Percentiles rank a stretch among this genome's conserved stretches.
phyloP scores from a whole-genome alignment of 352 stramenopile species.

The Phytophthora syringae region DNA sequence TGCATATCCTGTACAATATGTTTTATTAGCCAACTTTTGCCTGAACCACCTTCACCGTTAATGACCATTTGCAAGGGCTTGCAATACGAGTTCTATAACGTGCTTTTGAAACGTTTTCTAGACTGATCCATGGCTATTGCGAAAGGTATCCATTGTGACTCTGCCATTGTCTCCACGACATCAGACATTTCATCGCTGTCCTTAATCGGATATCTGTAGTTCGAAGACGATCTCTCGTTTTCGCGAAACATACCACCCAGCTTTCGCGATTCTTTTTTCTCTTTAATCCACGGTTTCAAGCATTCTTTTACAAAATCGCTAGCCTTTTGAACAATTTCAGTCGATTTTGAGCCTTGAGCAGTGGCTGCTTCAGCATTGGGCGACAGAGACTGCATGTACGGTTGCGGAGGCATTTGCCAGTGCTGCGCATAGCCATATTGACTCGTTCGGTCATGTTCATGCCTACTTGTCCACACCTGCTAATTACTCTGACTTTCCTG shows the following conservation, averaged over 20 bases:
- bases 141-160: slow-evolving; percentile 6
- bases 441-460: slow-evolving; percentile 49
- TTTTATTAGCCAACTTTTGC: slow-evolving; percentile 1
- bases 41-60: background rate
- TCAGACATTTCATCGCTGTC: background rate
- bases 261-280: background rate
- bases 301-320: background rate
- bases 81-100: background rate
- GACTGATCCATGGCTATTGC: background rate
- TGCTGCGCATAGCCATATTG: slow-evolving; percentile 56
- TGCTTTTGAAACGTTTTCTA: background rate
- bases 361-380: slow-evolving; percentile 63
- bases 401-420: slow-evolving; percentile 61
- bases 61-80: slow-evolving; percentile 3
- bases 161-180: background rate
- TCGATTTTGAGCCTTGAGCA: slow-evolving; percentile 48
- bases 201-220: background rate
- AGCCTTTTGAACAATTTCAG: background rate
- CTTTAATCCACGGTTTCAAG: background rate
- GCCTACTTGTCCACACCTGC: background rate
- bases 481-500: background rate
- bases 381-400: slow-evolving; percentile 46
- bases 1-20: slow-evolving; percentile 5
- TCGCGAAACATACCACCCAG: background rate
- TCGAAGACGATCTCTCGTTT: background rate